Percentiles rank a stretch among this genome's conserved stretches.
These are phyloP conservation scores for Penicillium sp. DNA, from an alignment of 2,329 filamentous ascomycete species.

Conservation along the genomic window DNA sequence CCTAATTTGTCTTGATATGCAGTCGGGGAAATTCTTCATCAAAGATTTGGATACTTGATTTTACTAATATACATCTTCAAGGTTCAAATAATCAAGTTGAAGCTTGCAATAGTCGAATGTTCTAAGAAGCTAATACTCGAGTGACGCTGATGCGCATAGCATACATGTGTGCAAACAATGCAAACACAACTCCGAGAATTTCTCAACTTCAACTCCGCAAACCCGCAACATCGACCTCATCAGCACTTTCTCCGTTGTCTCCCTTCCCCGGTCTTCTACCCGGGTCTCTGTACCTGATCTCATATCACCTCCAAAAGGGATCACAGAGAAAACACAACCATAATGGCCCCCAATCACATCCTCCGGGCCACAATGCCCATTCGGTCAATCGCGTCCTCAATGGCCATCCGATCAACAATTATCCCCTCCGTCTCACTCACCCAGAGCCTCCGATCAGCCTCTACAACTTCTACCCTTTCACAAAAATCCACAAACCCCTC, in stretches of 20 bases:
- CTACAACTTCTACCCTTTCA: conserved; percentile 11
- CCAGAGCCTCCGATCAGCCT: conserved; percentile 21
- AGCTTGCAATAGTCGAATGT: no score
- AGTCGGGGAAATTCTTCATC: no score
- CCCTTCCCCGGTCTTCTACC: not conserved
- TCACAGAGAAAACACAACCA: not conserved
- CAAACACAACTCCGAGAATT: conserved; percentile 34
- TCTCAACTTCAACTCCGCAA: conserved; percentile 27
- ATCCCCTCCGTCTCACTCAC: conserved; percentile 18
- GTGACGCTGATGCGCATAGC: no score
- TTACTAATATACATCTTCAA: no score
- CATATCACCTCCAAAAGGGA: not conserved
- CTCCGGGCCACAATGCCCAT: conserved; percentile 35
- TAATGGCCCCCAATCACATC: conserved; percentile 32
- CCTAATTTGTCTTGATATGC: no score
- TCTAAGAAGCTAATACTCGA: no score
- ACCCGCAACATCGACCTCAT: conserved; percentile 1
- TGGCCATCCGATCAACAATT: conserved; percentile 25
- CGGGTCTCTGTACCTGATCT: not conserved
- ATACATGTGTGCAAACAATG: conserved; percentile 29
- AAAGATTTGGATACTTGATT: no score
- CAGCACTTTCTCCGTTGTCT: not conserved
- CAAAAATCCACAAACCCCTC: conserved; percentile 13
- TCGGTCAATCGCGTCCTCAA: conserved; percentile 27
- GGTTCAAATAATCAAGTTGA: no score